A percentile compares a stretch with the other conserved stretches of the same genome.
phyloP scores from a whole-genome alignment of 257 asterid species.

The Rauvolfia tetraphylla region DNA sequence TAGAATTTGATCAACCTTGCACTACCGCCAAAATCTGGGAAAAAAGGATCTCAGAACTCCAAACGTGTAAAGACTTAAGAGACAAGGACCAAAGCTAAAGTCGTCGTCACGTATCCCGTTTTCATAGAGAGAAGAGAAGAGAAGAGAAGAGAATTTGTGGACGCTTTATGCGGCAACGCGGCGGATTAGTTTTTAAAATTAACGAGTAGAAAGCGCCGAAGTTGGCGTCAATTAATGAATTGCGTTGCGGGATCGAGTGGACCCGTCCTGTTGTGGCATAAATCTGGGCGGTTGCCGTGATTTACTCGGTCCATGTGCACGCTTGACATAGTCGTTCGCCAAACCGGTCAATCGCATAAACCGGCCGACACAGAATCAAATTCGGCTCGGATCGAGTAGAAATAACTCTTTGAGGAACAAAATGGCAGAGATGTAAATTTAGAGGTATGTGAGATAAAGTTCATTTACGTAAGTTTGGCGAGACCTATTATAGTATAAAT shows the following conservation, averaged over 20 bases:
- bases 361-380: neutral
- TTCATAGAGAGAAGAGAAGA: neutral
- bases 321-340: neutral
- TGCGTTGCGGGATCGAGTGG: neutral
- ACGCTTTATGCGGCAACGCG: constrained; percentile 1
- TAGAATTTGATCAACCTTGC: too few relatives aligned
- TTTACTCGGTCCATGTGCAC: constrained; percentile 2
- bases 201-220: neutral
- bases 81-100: too few relatives aligned
- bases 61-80: too few relatives aligned
- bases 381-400: neutral
- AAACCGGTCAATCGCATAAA: neutral
- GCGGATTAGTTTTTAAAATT: neutral
- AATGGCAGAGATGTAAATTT: too few relatives aligned
- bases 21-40: neutral
- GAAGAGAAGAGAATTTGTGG: too few relatives aligned
- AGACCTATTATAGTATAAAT: too few relatives aligned
- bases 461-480: too few relatives aligned
- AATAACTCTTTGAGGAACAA: too few relatives aligned
- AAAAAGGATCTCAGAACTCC: neutral
- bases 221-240: neutral
- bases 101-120: neutral
- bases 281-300: neutral
- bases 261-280: neutral
- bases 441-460: too few relatives aligned